A percentile compares a stretch with the other conserved stretches of the same genome.
phyloP scores from a whole-genome alignment of 2,329 filamentous ascomycete species.

The Clonostachys sp. region DNA sequence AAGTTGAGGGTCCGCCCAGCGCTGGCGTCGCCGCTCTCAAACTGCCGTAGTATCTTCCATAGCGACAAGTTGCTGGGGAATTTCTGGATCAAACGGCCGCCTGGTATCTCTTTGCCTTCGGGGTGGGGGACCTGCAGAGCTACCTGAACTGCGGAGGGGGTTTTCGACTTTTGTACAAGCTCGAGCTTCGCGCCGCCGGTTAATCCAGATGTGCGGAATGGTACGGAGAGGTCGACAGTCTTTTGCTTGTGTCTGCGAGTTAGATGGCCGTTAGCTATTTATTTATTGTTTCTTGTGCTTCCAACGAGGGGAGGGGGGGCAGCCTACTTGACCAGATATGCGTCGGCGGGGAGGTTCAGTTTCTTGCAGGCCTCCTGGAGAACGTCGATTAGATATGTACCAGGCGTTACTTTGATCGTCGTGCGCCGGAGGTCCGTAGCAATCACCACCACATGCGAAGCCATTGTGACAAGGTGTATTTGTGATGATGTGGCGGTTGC shows the following conservation, averaged over 20 bases:
- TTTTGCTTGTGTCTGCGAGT: conserved; percentile 73
- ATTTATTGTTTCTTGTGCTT: neutral
- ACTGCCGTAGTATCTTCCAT: conserved; percentile 86
- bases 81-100: conserved; percentile 72
- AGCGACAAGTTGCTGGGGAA: conserved; percentile 84
- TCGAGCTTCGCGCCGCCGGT: conserved; percentile 85
- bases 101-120: conserved; percentile 58
- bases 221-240: conserved; percentile 76
- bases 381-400: conserved; percentile 78
- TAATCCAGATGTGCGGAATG: conserved; percentile 79
- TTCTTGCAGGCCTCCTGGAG: conserved; percentile 84
- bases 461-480: conserved; percentile 48
- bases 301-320: neutral
- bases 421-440: conserved; percentile 73
- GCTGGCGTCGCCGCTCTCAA: conserved; percentile 71
- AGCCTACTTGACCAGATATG: conserved; percentile 75
- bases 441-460: conserved; percentile 84
- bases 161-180: conserved; percentile 81
- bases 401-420: conserved; percentile 77
- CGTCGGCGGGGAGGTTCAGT: conserved; percentile 66
- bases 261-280: neutral
- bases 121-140: conserved; percentile 79
- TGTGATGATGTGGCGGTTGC: too few relatives aligned
- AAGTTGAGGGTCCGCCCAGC: conserved; percentile 66
- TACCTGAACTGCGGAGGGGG: conserved; percentile 79